phyloP scores from a whole-genome alignment of 257 asterid species.

The Jaltomata sinuosa region DNA sequence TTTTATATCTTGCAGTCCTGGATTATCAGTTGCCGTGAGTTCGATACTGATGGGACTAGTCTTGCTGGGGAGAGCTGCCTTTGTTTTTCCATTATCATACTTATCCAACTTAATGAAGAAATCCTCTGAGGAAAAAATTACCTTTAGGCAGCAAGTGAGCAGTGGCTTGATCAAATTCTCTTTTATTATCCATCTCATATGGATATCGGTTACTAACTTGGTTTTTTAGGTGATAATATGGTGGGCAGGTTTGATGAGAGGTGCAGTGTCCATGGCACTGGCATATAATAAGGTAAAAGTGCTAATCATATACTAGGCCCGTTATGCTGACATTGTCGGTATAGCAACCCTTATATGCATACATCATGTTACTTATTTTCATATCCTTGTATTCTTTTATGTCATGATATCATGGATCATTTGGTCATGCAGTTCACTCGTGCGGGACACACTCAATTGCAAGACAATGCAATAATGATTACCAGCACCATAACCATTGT shows the following conservation, averaged over 20 bases:
- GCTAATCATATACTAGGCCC: background rate
- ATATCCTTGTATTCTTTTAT: background rate
- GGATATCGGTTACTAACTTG: background rate
- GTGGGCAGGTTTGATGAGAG: constrained; percentile 45
- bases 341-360: background rate
- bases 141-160: constrained; percentile 27
- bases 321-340: background rate
- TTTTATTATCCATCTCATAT: background rate
- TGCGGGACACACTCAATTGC: constrained; percentile 19
- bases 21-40: constrained; percentile 25
- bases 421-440: constrained; percentile 23
- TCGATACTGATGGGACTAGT: constrained; percentile 25
- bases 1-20: constrained; percentile 20
- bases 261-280: constrained; percentile 37
- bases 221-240: constrained; percentile 27
- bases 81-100: constrained; percentile 33
- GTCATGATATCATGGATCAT: background rate
- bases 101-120: constrained; percentile 29
- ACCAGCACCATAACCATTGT: constrained; percentile 36
- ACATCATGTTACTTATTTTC: background rate
- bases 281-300: constrained; percentile 31
- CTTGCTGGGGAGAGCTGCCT: constrained; percentile 32
- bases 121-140: constrained; percentile 12
- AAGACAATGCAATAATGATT: constrained; percentile 33
- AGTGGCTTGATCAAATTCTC: background rate